Conservation (phyloP, 23 red algal genomes). For the Agarophyton chilense region DNA sequence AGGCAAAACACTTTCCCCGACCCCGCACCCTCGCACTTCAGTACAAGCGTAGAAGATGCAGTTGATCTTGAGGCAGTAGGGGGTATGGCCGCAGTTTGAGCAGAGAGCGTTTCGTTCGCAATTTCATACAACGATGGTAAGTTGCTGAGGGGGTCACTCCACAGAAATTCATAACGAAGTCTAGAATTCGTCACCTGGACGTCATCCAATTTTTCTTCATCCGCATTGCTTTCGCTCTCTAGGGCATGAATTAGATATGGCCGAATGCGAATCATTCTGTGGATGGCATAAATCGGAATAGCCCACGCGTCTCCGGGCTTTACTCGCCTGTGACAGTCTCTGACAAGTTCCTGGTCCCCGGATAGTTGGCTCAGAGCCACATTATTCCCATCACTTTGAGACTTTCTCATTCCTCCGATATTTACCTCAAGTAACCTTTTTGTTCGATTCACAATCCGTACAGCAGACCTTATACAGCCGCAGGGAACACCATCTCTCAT, state of each 20-base stretch:
- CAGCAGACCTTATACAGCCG: slow-evolving; percentile 76
- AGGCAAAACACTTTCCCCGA: slow-evolving; percentile 43
- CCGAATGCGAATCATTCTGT: slow-evolving; percentile 58
- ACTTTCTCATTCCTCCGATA: slow-evolving; percentile 51
- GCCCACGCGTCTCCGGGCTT: slow-evolving; percentile 51
- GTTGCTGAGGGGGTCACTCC: slow-evolving; percentile 71
- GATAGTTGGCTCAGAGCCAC: background rate
- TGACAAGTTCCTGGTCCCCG: background rate
- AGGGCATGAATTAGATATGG: slow-evolving; percentile 60
- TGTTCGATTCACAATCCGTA: slow-evolving; percentile 74
- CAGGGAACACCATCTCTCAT: slow-evolving; percentile 85
- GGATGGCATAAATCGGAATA: slow-evolving; percentile 64
- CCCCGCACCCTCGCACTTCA: slow-evolving; percentile 50
- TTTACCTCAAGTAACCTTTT: slow-evolving; percentile 68
- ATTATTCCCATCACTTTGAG: slow-evolving; percentile 18
- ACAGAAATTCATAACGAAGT: slow-evolving; percentile 62
- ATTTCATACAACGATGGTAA: slow-evolving; percentile 28
- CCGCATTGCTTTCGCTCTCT: background rate
- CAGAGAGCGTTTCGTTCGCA: background rate
- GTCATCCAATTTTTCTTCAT: background rate
- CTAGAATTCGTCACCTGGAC: background rate
- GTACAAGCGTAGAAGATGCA: slow-evolving; percentile 18
- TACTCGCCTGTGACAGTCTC: slow-evolving; percentile 17
- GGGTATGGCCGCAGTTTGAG: background rate
- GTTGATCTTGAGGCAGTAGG: background rate